Evolutionary conservation across 2,329 filamentous ascomycete species (phyloP).

Genomic region (Aspergillus sp.): DNA sequence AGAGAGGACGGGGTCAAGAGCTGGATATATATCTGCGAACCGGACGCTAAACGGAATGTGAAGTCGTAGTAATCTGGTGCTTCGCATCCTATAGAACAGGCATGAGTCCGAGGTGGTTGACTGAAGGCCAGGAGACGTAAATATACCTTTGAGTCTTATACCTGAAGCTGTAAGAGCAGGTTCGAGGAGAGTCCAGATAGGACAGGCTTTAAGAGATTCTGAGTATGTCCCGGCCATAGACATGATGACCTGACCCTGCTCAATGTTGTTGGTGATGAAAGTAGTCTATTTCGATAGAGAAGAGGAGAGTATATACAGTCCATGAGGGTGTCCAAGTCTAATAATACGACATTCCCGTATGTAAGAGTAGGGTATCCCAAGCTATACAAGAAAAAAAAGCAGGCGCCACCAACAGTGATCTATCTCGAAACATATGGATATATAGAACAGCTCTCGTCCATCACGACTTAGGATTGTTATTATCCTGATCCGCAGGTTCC

Average conservation of each 20-base stretch:
- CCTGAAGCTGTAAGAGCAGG: conserved; percentile 11
- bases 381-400: not conserved
- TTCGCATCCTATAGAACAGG: conserved; percentile 6
- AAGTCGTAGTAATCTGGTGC: conserved; percentile 13
- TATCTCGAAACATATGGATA: too few species aligned
- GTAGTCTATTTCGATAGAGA: not conserved
- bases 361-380: not conserved
- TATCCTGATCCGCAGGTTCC: not conserved
- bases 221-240: conserved; percentile 25
- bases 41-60: conserved; percentile 5
- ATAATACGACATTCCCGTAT: not conserved
- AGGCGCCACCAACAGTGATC: not conserved
- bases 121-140: not conserved
- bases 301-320: not conserved
- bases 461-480: not conserved
- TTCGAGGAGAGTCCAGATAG: conserved; percentile 27
- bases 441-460: not conserved
- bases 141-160: conserved; percentile 14
- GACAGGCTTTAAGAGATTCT: conserved; percentile 30
- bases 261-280: not conserved
- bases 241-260: not conserved
- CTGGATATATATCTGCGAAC: conserved; percentile 9
- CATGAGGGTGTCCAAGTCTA: too few species aligned
- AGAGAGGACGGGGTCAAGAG: conserved; percentile 14
- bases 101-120: not conserved